These are phyloP conservation scores for Alternaria arborescens DNA, from an alignment of 2,329 filamentous ascomycete genomes.

Conservation along the genomic window DNA sequence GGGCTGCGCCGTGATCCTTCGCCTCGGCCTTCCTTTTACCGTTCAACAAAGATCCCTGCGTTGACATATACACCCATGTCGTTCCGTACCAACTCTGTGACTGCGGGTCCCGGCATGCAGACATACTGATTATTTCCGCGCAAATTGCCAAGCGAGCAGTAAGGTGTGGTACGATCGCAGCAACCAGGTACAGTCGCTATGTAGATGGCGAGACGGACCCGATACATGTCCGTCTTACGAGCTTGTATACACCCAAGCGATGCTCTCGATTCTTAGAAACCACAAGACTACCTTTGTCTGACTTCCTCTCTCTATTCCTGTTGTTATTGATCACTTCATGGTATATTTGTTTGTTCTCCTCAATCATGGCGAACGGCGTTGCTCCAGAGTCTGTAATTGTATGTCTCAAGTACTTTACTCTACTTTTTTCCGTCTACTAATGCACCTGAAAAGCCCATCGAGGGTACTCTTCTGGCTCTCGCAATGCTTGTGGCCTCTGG, in stretches of 20 bases:
- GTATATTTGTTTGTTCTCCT: not conserved
- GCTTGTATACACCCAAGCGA: not conserved
- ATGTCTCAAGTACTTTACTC: not conserved
- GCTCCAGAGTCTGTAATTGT: conserved; percentile 21
- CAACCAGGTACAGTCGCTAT: conserved; percentile 5
- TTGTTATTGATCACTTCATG: not conserved
- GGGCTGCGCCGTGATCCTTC: conserved; percentile 1
- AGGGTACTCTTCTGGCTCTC: conserved; percentile 19
- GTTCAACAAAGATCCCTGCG: conserved; percentile 7
- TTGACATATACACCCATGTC: conserved; percentile 1
- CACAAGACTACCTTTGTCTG: not conserved
- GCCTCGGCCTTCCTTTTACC: not conserved
- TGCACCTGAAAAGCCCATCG: conserved; percentile 19
- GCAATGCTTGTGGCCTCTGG: conserved; percentile 26
- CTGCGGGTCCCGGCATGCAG: conserved; percentile 5
- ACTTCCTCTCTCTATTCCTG: not conserved
- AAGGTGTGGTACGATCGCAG: conserved; percentile 7
- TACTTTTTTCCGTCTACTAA: conserved; percentile 2
- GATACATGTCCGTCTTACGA: not conserved
- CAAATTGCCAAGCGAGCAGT: conserved; percentile 1
- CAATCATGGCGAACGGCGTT: conserved; percentile 17
- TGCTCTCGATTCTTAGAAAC: not conserved
- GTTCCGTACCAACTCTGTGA: not conserved
- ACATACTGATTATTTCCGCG: conserved; percentile 5
- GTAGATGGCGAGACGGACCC: conserved; percentile 1